Conservation (phyloP, 495 filamentous ascomycete species). For the Patellaria atrata region DNA sequence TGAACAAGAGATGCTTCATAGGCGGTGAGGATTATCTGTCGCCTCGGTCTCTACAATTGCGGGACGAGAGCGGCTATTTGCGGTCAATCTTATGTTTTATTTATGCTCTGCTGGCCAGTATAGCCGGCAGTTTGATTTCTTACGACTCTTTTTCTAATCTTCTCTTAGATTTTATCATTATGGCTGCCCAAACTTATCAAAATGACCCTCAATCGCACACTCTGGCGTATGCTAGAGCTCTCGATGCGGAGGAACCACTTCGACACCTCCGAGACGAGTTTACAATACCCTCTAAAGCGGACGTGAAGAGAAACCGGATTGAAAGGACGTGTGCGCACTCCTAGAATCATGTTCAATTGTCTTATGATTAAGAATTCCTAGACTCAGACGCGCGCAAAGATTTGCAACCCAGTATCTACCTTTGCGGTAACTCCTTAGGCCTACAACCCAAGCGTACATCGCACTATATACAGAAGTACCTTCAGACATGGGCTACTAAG, state of each 20-base stretch:
- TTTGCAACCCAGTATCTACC: constrained; percentile 61
- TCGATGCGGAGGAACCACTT: constrained; percentile 60
- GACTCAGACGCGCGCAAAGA: no score
- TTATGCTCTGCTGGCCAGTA: background rate
- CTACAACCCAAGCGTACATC: constrained; percentile 65
- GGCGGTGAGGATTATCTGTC: background rate
- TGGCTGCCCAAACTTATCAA: constrained; percentile 4
- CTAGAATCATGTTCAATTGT: no score
- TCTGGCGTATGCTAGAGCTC: constrained; percentile 42
- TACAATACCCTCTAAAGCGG: constrained; percentile 64
- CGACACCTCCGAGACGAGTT: constrained; percentile 59
- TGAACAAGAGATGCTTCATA: constrained; percentile 1
- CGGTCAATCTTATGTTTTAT: background rate
- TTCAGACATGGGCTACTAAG: constrained; percentile 78
- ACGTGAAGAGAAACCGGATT: constrained; percentile 54
- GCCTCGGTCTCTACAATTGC: constrained; percentile 2
- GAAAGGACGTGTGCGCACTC: no score
- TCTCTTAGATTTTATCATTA: background rate
- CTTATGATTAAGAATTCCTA: no score
- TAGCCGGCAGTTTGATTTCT: background rate
- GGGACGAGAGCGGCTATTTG: background rate
- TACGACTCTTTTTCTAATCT: background rate
- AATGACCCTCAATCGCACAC: constrained; percentile 5
- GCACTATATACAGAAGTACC: constrained; percentile 58
- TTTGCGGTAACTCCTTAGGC: constrained; percentile 95